A percentile compares a stretch with the other conserved stretches of the same genome.
phyloP scores from a whole-genome alignment of 2,329 filamentous ascomycete species.

The Fusarium circinatum region DNA sequence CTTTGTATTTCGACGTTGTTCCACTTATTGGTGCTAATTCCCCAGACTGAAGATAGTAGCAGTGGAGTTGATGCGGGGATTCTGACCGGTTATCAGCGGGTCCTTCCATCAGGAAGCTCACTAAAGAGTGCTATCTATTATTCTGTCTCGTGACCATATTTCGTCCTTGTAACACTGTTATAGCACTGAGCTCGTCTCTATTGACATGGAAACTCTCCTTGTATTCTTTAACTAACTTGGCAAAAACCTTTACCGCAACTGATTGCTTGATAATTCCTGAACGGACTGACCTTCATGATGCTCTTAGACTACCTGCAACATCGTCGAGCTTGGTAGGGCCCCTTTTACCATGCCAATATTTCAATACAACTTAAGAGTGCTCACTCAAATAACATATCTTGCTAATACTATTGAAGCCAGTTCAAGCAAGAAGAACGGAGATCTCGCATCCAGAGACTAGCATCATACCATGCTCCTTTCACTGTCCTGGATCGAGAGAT shows the following conservation, averaged over 20 bases:
- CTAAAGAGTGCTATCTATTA: neutral
- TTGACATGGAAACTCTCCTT: neutral
- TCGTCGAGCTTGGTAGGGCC: slow-evolving; percentile 71
- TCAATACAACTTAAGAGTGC: neutral
- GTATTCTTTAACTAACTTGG: neutral
- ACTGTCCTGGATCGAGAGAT: slow-evolving; percentile 72
- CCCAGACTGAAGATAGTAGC: slow-evolving; percentile 3
- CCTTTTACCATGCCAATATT: neutral
- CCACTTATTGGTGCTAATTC: slow-evolving; percentile 5
- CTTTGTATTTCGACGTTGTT: neutral
- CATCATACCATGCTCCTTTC: slow-evolving; percentile 73
- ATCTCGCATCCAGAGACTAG: slow-evolving; percentile 73
- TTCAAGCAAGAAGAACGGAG: slow-evolving; percentile 83
- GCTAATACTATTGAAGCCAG: slow-evolving; percentile 63
- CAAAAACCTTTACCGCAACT: neutral
- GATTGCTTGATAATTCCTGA: neutral
- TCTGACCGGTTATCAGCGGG: slow-evolving; percentile 31
- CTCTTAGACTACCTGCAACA: slow-evolving; percentile 74
- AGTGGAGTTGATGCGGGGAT: slow-evolving; percentile 30
- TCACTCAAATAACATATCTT: neutral
- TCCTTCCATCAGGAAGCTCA: slow-evolving; percentile 16
- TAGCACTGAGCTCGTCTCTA: neutral
- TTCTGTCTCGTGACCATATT: slow-evolving; percentile 1
- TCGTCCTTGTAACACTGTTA: neutral
- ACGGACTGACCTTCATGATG: slow-evolving; percentile 47